Conservation (phyloP, 805 yeast species). For the Ogataea paraovalis region DNA sequence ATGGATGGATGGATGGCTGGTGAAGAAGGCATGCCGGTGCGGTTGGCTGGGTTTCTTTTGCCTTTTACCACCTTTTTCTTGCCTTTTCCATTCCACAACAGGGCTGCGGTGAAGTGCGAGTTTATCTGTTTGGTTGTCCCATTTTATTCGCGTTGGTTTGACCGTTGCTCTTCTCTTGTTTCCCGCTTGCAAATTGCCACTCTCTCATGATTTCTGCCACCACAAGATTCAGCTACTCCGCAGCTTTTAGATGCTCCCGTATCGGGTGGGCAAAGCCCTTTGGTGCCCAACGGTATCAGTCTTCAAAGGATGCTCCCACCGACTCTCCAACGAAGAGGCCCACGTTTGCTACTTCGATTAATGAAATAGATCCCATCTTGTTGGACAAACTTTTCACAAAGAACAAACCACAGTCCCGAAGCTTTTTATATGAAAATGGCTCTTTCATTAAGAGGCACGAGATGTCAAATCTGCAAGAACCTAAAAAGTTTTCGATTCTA, state of each 20-base stretch:
- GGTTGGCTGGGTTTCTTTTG: too few species aligned
- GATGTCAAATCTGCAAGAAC: conserved; percentile 17
- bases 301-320: not conserved
- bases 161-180: not conserved
- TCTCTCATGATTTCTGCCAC: not conserved
- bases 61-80: too few species aligned
- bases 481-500: conserved; percentile 23
- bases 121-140: not conserved
- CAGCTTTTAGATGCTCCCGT: not conserved
- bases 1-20: too few species aligned
- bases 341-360: conserved; percentile 4
- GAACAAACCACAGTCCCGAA: conserved; percentile 21
- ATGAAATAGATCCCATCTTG: conserved; percentile 26
- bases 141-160: not conserved
- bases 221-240: not conserved
- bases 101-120: too few species aligned
- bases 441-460: conserved; percentile 19
- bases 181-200: not conserved
- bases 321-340: not conserved
- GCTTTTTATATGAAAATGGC: conserved; percentile 9
- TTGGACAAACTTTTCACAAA: conserved; percentile 28
- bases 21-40: too few species aligned
- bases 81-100: too few species aligned
- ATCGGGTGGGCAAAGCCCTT: not conserved
- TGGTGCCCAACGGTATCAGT: not conserved